Evolutionary conservation across 345 rosid genomes (phyloP), one percentile per base, ranked within the genome.

Genomic region (Zanthoxylum bungeanum): DNA sequence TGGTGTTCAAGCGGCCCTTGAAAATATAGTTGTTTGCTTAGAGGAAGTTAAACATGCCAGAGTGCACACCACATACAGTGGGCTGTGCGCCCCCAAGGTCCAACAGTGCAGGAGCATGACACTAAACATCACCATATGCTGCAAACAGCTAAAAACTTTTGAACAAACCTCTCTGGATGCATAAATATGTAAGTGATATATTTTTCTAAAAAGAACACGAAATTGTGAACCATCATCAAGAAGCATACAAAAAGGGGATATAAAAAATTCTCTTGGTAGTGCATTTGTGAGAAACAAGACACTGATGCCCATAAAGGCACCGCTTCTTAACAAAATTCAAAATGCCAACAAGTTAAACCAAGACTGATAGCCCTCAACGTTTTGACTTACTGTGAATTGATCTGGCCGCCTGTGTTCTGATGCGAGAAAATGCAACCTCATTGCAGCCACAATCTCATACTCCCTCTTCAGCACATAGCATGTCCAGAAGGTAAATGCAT

Each of bases 371-470:
- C 60, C 60, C 21, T 4, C 17, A 27, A 27, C 60, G 12, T 28
- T 56, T 14, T 12, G 28, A 73, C 83, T 79, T 71, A 92, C 98
- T 19, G 98, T 94, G 73, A 94, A 94, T 73, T 90, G 97, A 78
- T 90, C 95, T 24, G 98, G 92, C 9, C 89, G 82, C 25, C 96
- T 80, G 14, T 83, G 82, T 17, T 86, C 96, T 44, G 98, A 83
- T 33, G 97, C 97, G 57, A 94, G 96, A 85, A 94, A 94, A 71
- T 90, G 97, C 75, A 94, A 78, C 75, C 98, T 81, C 97, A 88
- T 89, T 27, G 81, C 70, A 69, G 92, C 97, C 7, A 94, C 84
- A 55, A 76, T 84, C 77, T 83, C 93, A 53, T 90, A 92, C 81
- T 92, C 98, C 56, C 78, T 78, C 75, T 92, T 85, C 73, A 94